Percentiles rank a stretch among this genome's conserved stretches.
phyloP scores from a whole-genome alignment of 495 filamentous ascomycete genomes.

The Penicillium psychrofluorescens region DNA sequence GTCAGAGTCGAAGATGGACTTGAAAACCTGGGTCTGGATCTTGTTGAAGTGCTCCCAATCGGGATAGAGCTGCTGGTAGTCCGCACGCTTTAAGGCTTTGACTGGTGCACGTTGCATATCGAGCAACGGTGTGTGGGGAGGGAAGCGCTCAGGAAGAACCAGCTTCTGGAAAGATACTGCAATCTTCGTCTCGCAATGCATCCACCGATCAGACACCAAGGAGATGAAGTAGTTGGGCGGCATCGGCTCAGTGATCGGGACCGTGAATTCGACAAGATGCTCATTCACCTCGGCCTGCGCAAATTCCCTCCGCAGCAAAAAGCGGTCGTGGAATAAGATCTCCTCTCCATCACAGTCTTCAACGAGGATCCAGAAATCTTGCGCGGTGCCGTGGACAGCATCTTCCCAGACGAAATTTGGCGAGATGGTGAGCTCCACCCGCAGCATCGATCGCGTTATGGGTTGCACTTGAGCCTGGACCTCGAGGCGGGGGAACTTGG shows the following conservation, averaged over 20 bases:
- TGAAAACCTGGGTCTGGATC: constrained; percentile 95
- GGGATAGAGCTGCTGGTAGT: constrained; percentile 76
- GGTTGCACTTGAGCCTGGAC: constrained; percentile 90
- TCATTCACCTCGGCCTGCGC: constrained; percentile 76
- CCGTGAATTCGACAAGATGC: constrained; percentile 95
- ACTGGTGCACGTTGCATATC: constrained; percentile 89
- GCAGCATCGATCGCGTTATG: constrained; percentile 92
- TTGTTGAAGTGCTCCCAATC: constrained; percentile 91
- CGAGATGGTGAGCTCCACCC: constrained; percentile 84
- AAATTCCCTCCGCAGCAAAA: constrained; percentile 82
- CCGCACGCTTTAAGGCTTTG: constrained; percentile 75
- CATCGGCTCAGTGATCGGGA: constrained; percentile 94
- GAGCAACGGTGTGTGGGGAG: constrained; percentile 80
- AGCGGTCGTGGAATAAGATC: constrained; percentile 92
- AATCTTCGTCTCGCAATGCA: constrained; percentile 93
- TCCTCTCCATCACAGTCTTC: constrained; percentile 98
- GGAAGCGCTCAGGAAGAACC: constrained; percentile 90
- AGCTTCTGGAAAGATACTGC: constrained; percentile 92
- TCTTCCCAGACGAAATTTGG: constrained; percentile 98
- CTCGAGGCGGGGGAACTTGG: constrained; percentile 89
- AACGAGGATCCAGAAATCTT: constrained; percentile 94
- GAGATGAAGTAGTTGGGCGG: constrained; percentile 98
- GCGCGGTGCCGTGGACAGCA: constrained; percentile 73
- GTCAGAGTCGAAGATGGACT: constrained; percentile 79
- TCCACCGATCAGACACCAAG: constrained; percentile 90